Evolutionary conservation across 805 yeast genomes (phyloP).

Genomic region (Saccharomycopsis selenospora): DNA sequence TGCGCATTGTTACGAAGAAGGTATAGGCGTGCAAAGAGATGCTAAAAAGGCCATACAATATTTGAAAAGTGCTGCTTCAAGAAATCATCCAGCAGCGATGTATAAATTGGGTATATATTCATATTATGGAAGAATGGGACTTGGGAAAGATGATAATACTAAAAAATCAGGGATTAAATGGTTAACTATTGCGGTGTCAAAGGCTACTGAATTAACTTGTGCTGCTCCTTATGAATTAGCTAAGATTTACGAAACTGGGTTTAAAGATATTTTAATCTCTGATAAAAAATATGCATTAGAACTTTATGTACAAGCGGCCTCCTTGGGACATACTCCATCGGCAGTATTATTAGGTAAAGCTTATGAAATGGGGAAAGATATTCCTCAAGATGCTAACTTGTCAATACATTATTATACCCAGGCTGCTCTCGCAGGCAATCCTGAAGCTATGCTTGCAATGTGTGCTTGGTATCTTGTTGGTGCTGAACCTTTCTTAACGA

Average conservation of each 20-base stretch:
- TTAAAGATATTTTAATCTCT: slow-evolving; percentile 75
- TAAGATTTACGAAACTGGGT: slow-evolving; percentile 75
- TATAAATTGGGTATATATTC: slow-evolving; percentile 83
- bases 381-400: slow-evolving; percentile 70
- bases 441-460: slow-evolving; percentile 83
- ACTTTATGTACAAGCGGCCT: slow-evolving; percentile 81
- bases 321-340: slow-evolving; percentile 75
- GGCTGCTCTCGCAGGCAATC: slow-evolving; percentile 84
- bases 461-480: slow-evolving; percentile 98
- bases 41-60: slow-evolving; percentile 79
- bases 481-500: slow-evolving; percentile 70
- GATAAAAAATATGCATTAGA: slow-evolving; percentile 82
- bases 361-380: slow-evolving; percentile 68
- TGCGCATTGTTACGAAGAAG: slow-evolving; percentile 87
- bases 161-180: slow-evolving; percentile 88
- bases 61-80: slow-evolving; percentile 77
- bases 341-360: slow-evolving; percentile 73
- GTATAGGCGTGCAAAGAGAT: slow-evolving; percentile 86
- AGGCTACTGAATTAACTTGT: slow-evolving; percentile 74
- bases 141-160: slow-evolving; percentile 53
- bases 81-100: slow-evolving; percentile 96
- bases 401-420: slow-evolving; percentile 89
- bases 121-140: slow-evolving; percentile 78
- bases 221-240: slow-evolving; percentile 96
- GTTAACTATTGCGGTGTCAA: slow-evolving; percentile 80